These are phyloP conservation scores for Cercospora janseana DNA, from an alignment of 2,329 filamentous ascomycete species.

Conservation along the genomic window DNA sequence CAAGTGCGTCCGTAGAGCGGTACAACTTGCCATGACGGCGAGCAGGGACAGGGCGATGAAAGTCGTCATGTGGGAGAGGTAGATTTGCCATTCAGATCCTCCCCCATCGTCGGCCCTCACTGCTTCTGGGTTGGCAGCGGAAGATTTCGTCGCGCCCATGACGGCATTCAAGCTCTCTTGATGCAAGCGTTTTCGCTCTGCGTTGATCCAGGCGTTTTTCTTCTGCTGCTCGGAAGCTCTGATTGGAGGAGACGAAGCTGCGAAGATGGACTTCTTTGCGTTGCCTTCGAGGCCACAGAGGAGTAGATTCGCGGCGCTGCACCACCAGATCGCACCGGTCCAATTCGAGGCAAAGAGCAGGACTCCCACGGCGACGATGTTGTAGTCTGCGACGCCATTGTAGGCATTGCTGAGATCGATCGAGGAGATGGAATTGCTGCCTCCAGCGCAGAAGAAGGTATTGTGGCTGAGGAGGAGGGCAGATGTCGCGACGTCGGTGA, in stretches of 20 bases:
- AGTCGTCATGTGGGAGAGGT: conserved; percentile 65
- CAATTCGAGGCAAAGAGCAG: conserved; percentile 89
- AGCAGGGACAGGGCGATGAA: conserved; percentile 65
- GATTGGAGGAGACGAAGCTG: no score
- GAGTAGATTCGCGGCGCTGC: conserved; percentile 55
- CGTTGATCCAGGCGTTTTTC: conserved; percentile 30
- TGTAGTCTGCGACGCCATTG: conserved; percentile 83
- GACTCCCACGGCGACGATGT: conserved; percentile 72
- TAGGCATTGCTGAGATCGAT: conserved; percentile 93
- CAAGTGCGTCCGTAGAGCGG: conserved; percentile 76
- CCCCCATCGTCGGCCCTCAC: neutral
- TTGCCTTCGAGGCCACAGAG: conserved; percentile 36
- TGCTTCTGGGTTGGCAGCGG: neutral
- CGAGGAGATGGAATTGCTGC: conserved; percentile 92
- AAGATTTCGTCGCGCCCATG: conserved; percentile 18
- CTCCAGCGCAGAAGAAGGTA: conserved; percentile 86
- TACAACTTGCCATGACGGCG: conserved; percentile 86
- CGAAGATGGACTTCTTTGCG: conserved; percentile 21
- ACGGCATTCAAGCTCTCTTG: conserved; percentile 24
- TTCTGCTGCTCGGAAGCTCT: neutral
- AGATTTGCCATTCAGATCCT: conserved; percentile 38
- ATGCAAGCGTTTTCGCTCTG: conserved; percentile 32
- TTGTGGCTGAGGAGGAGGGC: conserved; percentile 74
- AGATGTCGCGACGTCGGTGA: conserved; percentile 56
- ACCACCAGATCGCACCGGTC: conserved; percentile 89